Conservation (phyloP, 495 filamentous ascomycete species). For the Talaromyces wortmannii region DNA sequence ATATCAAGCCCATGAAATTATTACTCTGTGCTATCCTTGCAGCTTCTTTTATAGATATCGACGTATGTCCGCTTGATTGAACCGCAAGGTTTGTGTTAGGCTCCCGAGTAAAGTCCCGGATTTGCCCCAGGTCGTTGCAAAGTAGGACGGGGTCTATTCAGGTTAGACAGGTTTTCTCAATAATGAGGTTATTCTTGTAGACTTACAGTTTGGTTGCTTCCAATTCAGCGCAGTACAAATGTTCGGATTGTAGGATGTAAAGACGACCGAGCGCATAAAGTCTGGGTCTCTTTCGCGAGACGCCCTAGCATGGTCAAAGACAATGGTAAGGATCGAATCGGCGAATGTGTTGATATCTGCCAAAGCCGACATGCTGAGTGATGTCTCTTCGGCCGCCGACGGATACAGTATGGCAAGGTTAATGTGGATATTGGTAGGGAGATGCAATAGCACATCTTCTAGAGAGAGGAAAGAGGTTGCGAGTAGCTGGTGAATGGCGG, state of each 20-base stretch:
- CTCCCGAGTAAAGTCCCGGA: conserved; percentile 40
- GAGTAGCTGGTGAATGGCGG: conserved; percentile 59
- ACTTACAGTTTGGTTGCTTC: conserved; percentile 95
- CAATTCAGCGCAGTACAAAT: conserved; percentile 93
- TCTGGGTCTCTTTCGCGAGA: conserved; percentile 62
- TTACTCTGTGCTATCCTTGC: conserved; percentile 90
- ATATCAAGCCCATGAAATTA: conserved; percentile 97
- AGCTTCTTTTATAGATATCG: conserved; percentile 86
- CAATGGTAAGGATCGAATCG: conserved; percentile 72
- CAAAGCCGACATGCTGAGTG: conserved; percentile 58
- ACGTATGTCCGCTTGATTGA: conserved; percentile 58
- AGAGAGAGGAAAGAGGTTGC: conserved; percentile 70
- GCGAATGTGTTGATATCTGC: conserved; percentile 82
- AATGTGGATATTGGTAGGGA: conserved; percentile 73
- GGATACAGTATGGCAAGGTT: conserved; percentile 86
- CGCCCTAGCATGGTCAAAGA: conserved; percentile 84
- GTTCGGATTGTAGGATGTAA: conserved; percentile 82
- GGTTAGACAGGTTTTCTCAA: neutral
- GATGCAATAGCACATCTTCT: conserved; percentile 60
- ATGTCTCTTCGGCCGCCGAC: conserved; percentile 59
- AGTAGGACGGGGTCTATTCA: conserved; percentile 79
- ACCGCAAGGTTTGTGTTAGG: conserved; percentile 32
- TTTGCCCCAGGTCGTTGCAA: conserved; percentile 79
- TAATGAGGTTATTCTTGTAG: neutral
- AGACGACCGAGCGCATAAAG: conserved; percentile 77